Evolutionary conservation across 306 rosid species (phyloP).

Genomic region (Fagus crenata): DNA sequence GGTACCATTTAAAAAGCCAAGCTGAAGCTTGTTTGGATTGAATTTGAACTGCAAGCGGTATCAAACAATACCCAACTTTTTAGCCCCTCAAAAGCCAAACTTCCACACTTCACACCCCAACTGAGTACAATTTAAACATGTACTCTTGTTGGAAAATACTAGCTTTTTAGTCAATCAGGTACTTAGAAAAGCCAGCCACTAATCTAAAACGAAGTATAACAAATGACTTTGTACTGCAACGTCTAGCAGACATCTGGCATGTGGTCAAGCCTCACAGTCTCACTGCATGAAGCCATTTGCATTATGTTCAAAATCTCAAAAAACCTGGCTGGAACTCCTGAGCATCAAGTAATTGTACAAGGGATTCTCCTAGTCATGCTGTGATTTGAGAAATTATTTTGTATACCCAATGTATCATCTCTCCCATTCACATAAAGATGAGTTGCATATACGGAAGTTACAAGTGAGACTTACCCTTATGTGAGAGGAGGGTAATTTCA

Average conservation of each 20-base stretch:
- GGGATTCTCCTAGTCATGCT: neutral
- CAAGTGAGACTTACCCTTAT: too few species aligned
- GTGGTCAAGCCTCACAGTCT: neutral
- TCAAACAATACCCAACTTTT: neutral
- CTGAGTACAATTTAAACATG: neutral
- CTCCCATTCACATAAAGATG: too few species aligned
- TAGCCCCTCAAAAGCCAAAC: neutral
- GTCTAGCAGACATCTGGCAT: neutral
- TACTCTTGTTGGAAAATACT: neutral
- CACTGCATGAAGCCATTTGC: neutral
- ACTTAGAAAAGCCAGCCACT: neutral
- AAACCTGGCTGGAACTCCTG: constrained; percentile 9
- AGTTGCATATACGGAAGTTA: too few species aligned
- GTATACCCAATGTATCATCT: too few species aligned
- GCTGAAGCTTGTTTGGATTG: neutral
- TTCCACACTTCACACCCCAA: neutral
- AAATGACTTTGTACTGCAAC: neutral
- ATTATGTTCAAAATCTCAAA: neutral
- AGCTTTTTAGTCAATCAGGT: neutral
- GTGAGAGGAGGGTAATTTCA: too few species aligned
- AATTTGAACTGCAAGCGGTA: neutral
- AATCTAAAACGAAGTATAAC: neutral
- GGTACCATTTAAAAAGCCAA: neutral
- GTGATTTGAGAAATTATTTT: neutral
- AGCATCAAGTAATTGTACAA: constrained; percentile 20